Percentiles rank a stretch among this genome's conserved stretches.
Conservation (phyloP, 2,329 filamentous ascomycete species). For the Aureobasidium lini region DNA sequence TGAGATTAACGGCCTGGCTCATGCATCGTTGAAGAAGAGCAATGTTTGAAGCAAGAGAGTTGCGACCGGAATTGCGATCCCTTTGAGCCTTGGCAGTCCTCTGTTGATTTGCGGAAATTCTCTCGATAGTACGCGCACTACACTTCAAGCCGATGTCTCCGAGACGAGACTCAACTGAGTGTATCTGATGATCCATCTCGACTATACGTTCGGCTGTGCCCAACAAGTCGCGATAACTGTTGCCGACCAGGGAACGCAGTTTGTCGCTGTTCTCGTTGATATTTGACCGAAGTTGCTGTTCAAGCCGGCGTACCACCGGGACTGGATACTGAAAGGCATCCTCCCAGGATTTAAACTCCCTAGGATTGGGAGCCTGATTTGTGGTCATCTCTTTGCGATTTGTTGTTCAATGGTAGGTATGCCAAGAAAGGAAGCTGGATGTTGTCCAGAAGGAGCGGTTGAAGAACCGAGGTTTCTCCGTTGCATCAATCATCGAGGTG, state of each 20-base stretch:
- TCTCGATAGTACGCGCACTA: slow-evolving; percentile 62
- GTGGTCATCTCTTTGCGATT: slow-evolving; percentile 29
- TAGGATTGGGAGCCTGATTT: slow-evolving; percentile 49
- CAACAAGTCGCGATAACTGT: slow-evolving; percentile 78
- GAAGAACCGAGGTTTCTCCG: not conserved
- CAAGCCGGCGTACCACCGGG: slow-evolving; percentile 54
- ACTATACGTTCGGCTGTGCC: slow-evolving; percentile 93
- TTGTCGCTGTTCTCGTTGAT: slow-evolving; percentile 58
- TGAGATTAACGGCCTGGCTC: slow-evolving; percentile 43
- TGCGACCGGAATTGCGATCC: slow-evolving; percentile 7
- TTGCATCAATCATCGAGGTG: not conserved
- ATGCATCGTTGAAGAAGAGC: slow-evolving; percentile 48
- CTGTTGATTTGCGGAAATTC: slow-evolving; percentile 45
- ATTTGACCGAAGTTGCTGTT: slow-evolving; percentile 56
- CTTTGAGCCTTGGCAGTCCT: slow-evolving; percentile 14
- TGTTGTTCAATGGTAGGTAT: not conserved
- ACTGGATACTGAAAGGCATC: slow-evolving; percentile 61
- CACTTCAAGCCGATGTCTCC: slow-evolving; percentile 68
- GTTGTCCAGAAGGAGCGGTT: not conserved
- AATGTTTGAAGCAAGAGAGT: slow-evolving; percentile 47
- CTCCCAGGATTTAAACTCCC: slow-evolving; percentile 53
- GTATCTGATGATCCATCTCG: slow-evolving; percentile 74
- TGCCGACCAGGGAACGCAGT: slow-evolving; percentile 57
- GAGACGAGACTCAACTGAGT: slow-evolving; percentile 63
- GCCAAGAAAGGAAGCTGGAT: slow-evolving; percentile 7